Conservation (phyloP, 1,139 yeast species). For the Scheffersomyces stambukii region DNA sequence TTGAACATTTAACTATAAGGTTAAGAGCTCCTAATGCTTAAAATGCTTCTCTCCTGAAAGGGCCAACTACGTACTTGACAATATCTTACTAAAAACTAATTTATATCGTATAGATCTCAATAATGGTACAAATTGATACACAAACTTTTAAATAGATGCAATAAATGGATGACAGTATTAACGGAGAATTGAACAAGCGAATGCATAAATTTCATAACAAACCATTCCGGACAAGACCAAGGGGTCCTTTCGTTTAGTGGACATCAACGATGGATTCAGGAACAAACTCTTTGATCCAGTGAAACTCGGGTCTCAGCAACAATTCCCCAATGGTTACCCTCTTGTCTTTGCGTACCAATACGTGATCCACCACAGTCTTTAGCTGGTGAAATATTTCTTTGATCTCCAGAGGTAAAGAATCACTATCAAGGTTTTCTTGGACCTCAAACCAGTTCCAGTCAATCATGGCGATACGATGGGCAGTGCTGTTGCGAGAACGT, state of each 20-base stretch:
- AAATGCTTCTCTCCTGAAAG: too few relatives aligned
- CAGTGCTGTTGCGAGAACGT: slow-evolving; percentile 53
- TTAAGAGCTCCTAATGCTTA: too few relatives aligned
- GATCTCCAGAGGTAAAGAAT: slow-evolving; percentile 11
- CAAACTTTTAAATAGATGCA: neutral
- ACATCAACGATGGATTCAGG: slow-evolving; percentile 11
- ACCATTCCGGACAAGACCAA: too few relatives aligned
- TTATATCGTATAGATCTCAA: too few relatives aligned
- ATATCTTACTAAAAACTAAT: too few relatives aligned
- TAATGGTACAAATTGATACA: too few relatives aligned
- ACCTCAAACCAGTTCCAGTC: slow-evolving; percentile 80
- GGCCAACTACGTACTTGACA: too few relatives aligned
- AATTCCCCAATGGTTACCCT: slow-evolving; percentile 17
- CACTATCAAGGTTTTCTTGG: too few relatives aligned
- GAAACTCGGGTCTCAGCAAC: slow-evolving; percentile 12
- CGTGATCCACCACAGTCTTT: slow-evolving; percentile 26
- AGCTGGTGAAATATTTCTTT: slow-evolving; percentile 22
- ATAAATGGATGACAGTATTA: neutral
- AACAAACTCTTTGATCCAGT: slow-evolving; percentile 18
- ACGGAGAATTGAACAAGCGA: too few relatives aligned
- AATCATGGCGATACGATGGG: slow-evolving; percentile 87
- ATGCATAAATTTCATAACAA: too few relatives aligned
- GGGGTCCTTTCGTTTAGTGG: neutral
- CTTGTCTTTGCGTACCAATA: slow-evolving; percentile 39
- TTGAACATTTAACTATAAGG: too few relatives aligned